These are phyloP conservation scores for Helichrysum umbraculigerum DNA, from an alignment of 129 eudicot genomes.

Conservation along the genomic window DNA sequence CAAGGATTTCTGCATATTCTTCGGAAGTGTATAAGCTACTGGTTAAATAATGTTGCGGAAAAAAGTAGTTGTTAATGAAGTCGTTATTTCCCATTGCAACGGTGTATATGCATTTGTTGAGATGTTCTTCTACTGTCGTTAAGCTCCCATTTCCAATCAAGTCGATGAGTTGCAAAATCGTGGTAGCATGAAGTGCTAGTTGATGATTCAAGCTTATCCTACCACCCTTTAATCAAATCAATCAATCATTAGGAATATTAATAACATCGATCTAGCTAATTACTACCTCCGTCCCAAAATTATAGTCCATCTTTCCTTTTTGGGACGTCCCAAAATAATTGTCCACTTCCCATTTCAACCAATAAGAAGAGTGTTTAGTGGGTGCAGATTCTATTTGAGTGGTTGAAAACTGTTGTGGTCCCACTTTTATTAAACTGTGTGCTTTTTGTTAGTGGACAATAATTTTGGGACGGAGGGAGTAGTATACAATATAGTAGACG, in stretches of 20 bases:
- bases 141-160: slow-evolving; percentile 34
- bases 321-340: too few species aligned
- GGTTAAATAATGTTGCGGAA: slow-evolving; percentile 34
- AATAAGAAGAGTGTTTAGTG: too few species aligned
- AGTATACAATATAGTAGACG: background rate
- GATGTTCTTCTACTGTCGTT: slow-evolving; percentile 11
- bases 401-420: too few species aligned
- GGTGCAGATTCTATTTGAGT: too few species aligned
- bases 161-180: slow-evolving; percentile 21
- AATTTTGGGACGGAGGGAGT: too few species aligned
- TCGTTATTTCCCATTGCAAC: slow-evolving; percentile 63
- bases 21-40: slow-evolving; percentile 33
- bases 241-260: background rate
- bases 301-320: too few species aligned
- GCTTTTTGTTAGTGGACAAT: too few species aligned
- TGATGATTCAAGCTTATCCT: slow-evolving; percentile 41
- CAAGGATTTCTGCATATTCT: slow-evolving; percentile 36
- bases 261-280: too few species aligned
- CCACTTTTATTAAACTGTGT: too few species aligned
- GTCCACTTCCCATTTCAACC: too few species aligned
- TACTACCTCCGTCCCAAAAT: too few species aligned
- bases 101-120: slow-evolving; percentile 50
- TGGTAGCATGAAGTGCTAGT: slow-evolving; percentile 32
- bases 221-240: slow-evolving; percentile 36
- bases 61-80: slow-evolving; percentile 52